Evolutionary conservation across 129 eudicot species (phyloP).

Genomic region (Artemisia annua): DNA sequence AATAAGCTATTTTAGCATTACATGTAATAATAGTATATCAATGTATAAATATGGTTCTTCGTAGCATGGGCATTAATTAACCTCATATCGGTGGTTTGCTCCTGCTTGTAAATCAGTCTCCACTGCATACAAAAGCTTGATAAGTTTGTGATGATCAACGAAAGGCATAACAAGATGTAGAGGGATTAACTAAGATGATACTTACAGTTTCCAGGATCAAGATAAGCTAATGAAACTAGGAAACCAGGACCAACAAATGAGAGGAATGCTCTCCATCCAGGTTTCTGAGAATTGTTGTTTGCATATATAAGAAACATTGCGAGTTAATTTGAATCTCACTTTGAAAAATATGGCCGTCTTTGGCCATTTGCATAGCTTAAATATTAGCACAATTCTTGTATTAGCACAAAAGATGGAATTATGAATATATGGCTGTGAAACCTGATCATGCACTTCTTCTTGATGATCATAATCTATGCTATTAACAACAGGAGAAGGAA

Average conservation of each 20-base stretch:
- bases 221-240: conserved; percentile 90
- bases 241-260: conserved; percentile 95
- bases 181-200: background rate
- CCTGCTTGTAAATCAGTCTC: conserved; percentile 99
- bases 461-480: conserved; percentile 30
- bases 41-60: background rate
- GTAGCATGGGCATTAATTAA: conserved; percentile 22
- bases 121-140: conserved; percentile 51
- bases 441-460: conserved; percentile 41
- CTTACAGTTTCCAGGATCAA: conserved; percentile 97
- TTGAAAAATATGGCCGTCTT: background rate
- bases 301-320: background rate
- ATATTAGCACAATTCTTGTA: too few species aligned
- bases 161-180: background rate
- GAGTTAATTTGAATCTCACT: background rate
- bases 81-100: conserved; percentile 90
- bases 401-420: too few species aligned
- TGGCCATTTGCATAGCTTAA: too few species aligned
- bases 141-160: background rate
- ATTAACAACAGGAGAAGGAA: conserved; percentile 14
- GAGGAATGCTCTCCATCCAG: conserved; percentile 78
- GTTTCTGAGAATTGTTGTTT: conserved; percentile 46
- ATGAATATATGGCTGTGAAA: conserved; percentile 6
- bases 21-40: background rate
- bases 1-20: background rate